Conservation (phyloP, 1,284 basidiomycete genomes). For the Volvariella volvacea region DNA sequence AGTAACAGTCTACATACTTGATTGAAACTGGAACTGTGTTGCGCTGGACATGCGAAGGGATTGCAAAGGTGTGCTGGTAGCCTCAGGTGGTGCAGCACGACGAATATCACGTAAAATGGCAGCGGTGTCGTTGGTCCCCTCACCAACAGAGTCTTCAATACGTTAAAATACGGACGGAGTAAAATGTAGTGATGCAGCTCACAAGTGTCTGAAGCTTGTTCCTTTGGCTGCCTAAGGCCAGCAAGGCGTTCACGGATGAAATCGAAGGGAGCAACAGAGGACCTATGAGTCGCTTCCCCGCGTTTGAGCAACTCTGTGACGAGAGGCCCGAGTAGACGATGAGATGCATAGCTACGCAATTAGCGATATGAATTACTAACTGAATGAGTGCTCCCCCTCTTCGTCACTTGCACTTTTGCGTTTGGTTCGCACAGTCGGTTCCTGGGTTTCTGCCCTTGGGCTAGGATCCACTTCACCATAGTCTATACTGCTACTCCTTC, state of each 20-base stretch:
- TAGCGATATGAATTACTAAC: slow-evolving; percentile 30
- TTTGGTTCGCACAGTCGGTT: slow-evolving; percentile 20
- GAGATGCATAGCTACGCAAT: neutral
- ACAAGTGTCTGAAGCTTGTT: slow-evolving; percentile 27
- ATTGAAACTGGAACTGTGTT: slow-evolving; percentile 43
- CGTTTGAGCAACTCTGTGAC: too few species aligned
- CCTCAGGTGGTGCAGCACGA: slow-evolving; percentile 35
- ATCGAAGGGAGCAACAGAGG: slow-evolving; percentile 31
- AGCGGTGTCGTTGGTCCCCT: slow-evolving; percentile 32
- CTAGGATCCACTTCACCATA: slow-evolving; percentile 53
- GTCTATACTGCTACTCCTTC: slow-evolving; percentile 53
- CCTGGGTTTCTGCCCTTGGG: slow-evolving; percentile 20
- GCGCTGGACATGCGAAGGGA: slow-evolving; percentile 51
- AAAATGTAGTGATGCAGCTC: slow-evolving; percentile 2
- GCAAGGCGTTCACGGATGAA: slow-evolving; percentile 40
- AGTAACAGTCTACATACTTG: slow-evolving; percentile 41
- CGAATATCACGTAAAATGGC: slow-evolving; percentile 30
- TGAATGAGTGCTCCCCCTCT: slow-evolving; percentile 45
- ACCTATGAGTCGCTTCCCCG: slow-evolving; percentile 19
- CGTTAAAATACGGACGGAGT: neutral
- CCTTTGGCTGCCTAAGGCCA: slow-evolving; percentile 31
- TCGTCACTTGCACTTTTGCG: slow-evolving; percentile 62
- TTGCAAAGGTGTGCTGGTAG: slow-evolving; percentile 47
- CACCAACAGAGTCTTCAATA: slow-evolving; percentile 17
- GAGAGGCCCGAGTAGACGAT: too few species aligned